Percentiles rank a stretch among this genome's conserved stretches.
Conservation (phyloP, 1,139 yeast genomes). For the Debaryomycetaceae sp. region DNA sequence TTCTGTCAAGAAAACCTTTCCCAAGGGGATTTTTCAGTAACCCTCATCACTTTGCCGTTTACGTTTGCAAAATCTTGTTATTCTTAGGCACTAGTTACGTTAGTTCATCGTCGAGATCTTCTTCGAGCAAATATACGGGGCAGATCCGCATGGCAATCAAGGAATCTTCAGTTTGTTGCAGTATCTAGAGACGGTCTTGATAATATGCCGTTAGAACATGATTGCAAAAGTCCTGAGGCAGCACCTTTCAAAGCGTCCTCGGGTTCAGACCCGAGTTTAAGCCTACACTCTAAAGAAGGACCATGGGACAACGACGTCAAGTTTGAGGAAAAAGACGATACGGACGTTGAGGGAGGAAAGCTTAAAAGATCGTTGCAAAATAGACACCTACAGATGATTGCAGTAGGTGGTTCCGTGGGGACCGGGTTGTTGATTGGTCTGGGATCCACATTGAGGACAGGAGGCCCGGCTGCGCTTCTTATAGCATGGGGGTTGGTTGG, state of each 20-base stretch:
- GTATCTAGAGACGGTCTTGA: not conserved
- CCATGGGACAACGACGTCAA: slow-evolving; percentile 1
- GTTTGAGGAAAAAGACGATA: slow-evolving; percentile 1
- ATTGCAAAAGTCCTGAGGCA: not conserved
- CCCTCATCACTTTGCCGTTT: not conserved
- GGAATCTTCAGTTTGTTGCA: not conserved
- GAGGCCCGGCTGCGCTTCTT: slow-evolving; percentile 79
- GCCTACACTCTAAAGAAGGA: not conserved
- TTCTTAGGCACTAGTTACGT: not conserved
- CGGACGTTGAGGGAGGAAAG: slow-evolving; percentile 32
- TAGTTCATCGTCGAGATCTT: no score
- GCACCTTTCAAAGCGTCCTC: not conserved
- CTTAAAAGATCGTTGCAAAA: slow-evolving; percentile 38
- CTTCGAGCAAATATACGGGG: no score
- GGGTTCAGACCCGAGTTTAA: not conserved
- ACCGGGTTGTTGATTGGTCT: slow-evolving; percentile 73
- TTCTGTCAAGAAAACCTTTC: not conserved
- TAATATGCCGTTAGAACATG: not conserved
- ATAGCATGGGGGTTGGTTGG: slow-evolving; percentile 69
- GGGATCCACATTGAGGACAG: slow-evolving; percentile 61
- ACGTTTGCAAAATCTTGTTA: not conserved
- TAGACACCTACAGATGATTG: slow-evolving; percentile 61
- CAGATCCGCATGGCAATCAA: no score
- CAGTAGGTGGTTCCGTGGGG: slow-evolving; percentile 66
- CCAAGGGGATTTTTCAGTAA: not conserved